Evolutionary conservation across 306 rosid species (phyloP), one percentile per base, ranked within the genome.

Genomic region (Luffa acutangula): DNA sequence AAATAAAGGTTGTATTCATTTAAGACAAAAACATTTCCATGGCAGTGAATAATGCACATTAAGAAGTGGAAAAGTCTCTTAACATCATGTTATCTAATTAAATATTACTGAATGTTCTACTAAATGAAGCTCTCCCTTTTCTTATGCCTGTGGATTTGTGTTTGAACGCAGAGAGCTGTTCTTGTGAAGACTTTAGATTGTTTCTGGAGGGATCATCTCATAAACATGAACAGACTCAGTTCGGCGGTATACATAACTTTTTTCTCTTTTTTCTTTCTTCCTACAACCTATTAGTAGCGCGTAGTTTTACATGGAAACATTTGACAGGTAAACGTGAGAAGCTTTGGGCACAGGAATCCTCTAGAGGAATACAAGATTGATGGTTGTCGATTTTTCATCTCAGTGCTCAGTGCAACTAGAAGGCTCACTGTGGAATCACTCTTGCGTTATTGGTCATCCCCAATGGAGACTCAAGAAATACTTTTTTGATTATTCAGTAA

Each of bases 271-370:
- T 33, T 48, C 56, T 76, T 64, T 60, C 15, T 79, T 2, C 5
- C 82, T 12, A 75, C 83, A 63, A 58, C 75, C 83, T 81, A 79
- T 60, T 69, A 21, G 69, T 58, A 57, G 2, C 31, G 52, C 33
- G 2, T 46, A 82, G 62, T 81, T 89, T 92, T 45, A 81, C 77
- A 10, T 77, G 52, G 65, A 83, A 80, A 80, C 73, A 72, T 84
- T 37, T 89, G 83, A 75, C 91, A 95, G 97, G 98, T 92, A 73
- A 95, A 95, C 20, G 90, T 92, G 79, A 89, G 97, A 90, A 91
- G 96, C 89, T 95, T 92, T 20, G 98, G 98, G 86, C 98, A 95
- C 80, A 89, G 98, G 84, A 92, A 95, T 87, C 97, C 98, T 84
- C 90, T 95, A 64, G 97, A 95, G 83, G 98, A 92, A 86, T 95